A percentile compares a stretch with the other conserved stretches of the same genome.
Evolutionary conservation across 805 yeast genomes (phyloP).

Genomic region (Deakozyma indianensis): DNA sequence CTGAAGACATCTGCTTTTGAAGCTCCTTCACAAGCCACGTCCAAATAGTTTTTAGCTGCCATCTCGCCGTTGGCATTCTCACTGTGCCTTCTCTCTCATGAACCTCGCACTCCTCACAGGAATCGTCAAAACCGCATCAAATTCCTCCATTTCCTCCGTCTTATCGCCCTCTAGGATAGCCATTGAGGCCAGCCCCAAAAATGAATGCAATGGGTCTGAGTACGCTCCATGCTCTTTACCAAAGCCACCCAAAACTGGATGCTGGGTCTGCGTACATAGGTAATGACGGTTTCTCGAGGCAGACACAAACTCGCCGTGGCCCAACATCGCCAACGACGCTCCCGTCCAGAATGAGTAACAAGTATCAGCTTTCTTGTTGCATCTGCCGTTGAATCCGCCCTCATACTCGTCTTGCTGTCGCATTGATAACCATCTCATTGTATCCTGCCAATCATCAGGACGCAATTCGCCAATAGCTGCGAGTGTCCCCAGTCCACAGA

Average conservation of each 20-base stretch:
- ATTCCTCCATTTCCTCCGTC: slow-evolving; percentile 5
- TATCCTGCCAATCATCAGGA: slow-evolving; percentile 20
- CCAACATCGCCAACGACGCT: slow-evolving; percentile 38
- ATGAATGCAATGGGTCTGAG: slow-evolving; percentile 50
- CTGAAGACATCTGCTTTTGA: too few relatives aligned
- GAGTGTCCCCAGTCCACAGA: slow-evolving; percentile 59
- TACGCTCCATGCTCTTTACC: slow-evolving; percentile 35
- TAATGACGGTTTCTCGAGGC: slow-evolving; percentile 24
- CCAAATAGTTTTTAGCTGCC: too few relatives aligned
- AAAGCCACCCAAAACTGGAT: slow-evolving; percentile 56
- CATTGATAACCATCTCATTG: slow-evolving; percentile 46
- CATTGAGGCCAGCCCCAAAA: slow-evolving; percentile 33
- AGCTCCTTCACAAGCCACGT: too few relatives aligned
- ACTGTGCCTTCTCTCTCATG: too few relatives aligned
- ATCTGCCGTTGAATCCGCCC: slow-evolving; percentile 76
- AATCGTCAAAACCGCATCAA: slow-evolving; percentile 20
- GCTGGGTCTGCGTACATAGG: slow-evolving; percentile 44
- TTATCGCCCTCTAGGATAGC: slow-evolving; percentile 18
- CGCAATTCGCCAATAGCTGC: slow-evolving; percentile 24
- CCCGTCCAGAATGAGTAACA: slow-evolving; percentile 75
- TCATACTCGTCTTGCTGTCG: slow-evolving; percentile 47
- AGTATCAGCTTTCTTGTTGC: slow-evolving; percentile 66
- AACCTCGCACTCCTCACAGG: slow-evolving; percentile 11
- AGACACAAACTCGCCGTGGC: slow-evolving; percentile 22
- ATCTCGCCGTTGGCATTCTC: too few relatives aligned